These are phyloP conservation scores for Botryosphaeria dothidea DNA, from an alignment of 2,329 filamentous ascomycete genomes.

Conservation along the genomic window DNA sequence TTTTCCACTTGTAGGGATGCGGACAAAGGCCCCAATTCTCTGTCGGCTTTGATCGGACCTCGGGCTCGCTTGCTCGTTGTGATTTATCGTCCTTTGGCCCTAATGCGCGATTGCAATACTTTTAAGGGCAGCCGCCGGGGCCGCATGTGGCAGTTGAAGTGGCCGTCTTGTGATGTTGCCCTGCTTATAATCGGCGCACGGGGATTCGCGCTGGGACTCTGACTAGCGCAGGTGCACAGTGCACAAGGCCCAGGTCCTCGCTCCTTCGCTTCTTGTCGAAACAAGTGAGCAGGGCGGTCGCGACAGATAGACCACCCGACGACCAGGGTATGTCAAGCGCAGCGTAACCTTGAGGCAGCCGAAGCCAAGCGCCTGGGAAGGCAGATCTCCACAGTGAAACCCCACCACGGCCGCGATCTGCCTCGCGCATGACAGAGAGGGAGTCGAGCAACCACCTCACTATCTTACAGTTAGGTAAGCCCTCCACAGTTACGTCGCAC, in stretches of 20 bases:
- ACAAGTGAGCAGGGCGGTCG: background rate
- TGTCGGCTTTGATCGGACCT: no score
- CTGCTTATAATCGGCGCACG: background rate
- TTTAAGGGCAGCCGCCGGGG: no score
- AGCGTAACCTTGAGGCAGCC: slow-evolving; percentile 7
- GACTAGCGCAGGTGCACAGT: background rate
- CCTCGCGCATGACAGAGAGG: background rate
- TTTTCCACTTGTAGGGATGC: background rate
- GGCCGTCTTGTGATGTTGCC: background rate
- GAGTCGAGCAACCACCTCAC: background rate
- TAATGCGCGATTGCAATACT: no score
- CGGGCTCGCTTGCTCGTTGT: no score
- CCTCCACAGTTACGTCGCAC: background rate
- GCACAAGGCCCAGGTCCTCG: background rate
- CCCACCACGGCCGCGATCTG: background rate
- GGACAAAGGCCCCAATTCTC: no score
- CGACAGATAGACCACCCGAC: background rate
- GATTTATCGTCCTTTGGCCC: no score
- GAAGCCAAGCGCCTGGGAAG: background rate
- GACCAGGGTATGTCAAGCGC: background rate
- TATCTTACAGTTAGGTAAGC: background rate
- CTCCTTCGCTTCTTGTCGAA: background rate
- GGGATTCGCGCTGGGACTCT: background rate
- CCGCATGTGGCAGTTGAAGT: no score
- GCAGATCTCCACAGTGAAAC: background rate